Evolutionary conservation across 1,139 yeast genomes (phyloP).

Genomic region (Candida pseudoviswanathii): DNA sequence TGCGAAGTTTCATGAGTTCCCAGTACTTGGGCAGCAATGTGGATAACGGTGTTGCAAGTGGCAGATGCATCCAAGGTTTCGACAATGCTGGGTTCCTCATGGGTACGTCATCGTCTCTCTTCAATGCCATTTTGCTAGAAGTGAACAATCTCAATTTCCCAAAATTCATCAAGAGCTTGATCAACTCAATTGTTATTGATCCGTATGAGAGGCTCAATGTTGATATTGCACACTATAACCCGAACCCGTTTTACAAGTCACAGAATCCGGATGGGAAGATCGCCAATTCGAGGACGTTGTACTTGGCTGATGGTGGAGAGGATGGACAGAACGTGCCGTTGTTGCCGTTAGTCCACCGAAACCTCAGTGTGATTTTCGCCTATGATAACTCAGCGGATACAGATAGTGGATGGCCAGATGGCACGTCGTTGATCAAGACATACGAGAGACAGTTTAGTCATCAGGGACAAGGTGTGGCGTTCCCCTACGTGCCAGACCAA

Average conservation of each 20-base stretch:
- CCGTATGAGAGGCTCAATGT: constrained; percentile 16
- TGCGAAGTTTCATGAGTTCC: constrained; percentile 31
- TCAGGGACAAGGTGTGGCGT: constrained; percentile 29
- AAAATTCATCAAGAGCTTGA: constrained; percentile 34
- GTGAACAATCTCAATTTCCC: constrained; percentile 8
- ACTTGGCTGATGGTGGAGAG: constrained; percentile 35
- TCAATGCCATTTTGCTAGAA: constrained; percentile 40
- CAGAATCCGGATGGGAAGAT: constrained; percentile 19
- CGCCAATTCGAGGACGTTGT: constrained; percentile 22
- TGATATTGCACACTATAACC: constrained; percentile 45
- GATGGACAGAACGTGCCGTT: constrained; percentile 34
- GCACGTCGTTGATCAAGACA: constrained; percentile 34
- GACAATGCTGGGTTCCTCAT: constrained; percentile 78
- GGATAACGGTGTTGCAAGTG: constrained; percentile 30
- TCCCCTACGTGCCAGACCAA: constrained; percentile 42
- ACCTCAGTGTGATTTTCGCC: constrained; percentile 32
- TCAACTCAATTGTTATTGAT: constrained; percentile 28
- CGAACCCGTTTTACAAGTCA: constrained; percentile 51
- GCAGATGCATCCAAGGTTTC: constrained; percentile 61
- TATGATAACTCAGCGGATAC: constrained; percentile 33
- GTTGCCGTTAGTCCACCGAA: constrained; percentile 28
- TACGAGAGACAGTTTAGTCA: constrained; percentile 35
- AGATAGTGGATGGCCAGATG: constrained; percentile 36
- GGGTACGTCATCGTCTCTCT: constrained; percentile 79
- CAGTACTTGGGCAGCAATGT: constrained; percentile 44